Conservation (phyloP, 1,284 basidiomycete genomes). For the Meira nashicola region DNA sequence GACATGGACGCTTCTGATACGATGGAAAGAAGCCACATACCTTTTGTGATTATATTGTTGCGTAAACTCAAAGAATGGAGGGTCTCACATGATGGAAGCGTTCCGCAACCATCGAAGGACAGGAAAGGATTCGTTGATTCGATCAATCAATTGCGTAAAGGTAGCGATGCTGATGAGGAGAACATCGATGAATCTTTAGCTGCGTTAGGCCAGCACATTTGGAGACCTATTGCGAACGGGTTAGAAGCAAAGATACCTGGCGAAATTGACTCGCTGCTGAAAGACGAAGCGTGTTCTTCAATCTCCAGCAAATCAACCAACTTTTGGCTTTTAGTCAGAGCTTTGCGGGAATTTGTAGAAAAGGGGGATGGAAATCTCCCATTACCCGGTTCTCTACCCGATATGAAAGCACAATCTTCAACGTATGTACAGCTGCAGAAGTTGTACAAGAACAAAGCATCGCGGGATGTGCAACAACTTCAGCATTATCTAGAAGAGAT, state of each 20-base stretch:
- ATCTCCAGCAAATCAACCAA: conserved; percentile 57
- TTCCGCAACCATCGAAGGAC: conserved; percentile 63
- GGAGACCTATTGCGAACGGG: conserved; percentile 32
- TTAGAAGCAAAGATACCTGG: conserved; percentile 21
- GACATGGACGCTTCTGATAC: conserved; percentile 34
- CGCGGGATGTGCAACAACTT: conserved; percentile 65
- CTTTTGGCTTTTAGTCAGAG: conserved; percentile 81
- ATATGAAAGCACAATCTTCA: conserved; percentile 88
- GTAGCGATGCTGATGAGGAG: conserved; percentile 75
- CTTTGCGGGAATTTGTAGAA: conserved; percentile 62
- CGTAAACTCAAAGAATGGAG: conserved; percentile 78
- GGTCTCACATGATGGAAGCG: conserved; percentile 63
- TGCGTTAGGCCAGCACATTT: conserved; percentile 43
- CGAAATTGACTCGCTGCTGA: conserved; percentile 55
- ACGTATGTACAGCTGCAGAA: conserved; percentile 75
- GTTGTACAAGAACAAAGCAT: conserved; percentile 68
- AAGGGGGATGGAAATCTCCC: conserved; percentile 55
- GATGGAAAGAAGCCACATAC: conserved; percentile 42
- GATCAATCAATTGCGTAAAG: conserved; percentile 60
- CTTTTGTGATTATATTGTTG: conserved; percentile 56
- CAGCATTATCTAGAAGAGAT: conserved; percentile 31
- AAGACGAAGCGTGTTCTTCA: conserved; percentile 59
- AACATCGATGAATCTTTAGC: conserved; percentile 68
- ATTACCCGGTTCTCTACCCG: conserved; percentile 70
- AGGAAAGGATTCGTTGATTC: conserved; percentile 71